A percentile compares a stretch with the other conserved stretches of the same genome.
These are phyloP conservation scores for Penicillium bialowiezense DNA, from an alignment of 495 filamentous ascomycete genomes.

Conservation along the genomic window DNA sequence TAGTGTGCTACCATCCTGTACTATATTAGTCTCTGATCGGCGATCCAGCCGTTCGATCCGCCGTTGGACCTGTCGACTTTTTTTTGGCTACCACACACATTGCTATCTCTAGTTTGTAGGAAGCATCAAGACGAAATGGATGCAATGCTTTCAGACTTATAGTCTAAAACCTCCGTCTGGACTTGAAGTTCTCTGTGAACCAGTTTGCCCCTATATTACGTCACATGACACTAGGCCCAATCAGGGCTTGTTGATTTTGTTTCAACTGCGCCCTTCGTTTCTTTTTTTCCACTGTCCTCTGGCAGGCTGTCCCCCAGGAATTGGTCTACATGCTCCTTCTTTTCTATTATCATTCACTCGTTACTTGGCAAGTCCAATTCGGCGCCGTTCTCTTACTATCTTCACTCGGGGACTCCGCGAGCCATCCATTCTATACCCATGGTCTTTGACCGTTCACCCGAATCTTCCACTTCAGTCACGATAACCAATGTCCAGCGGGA, in stretches of 20 bases:
- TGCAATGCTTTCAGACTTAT: no score
- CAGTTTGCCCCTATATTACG: constrained; percentile 15
- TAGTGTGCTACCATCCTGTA: neutral
- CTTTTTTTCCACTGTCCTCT: constrained; percentile 28
- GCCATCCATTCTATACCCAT: constrained; percentile 1
- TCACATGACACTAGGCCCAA: constrained; percentile 27
- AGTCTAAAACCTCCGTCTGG: constrained; percentile 12
- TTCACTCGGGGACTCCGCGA: constrained; percentile 1
- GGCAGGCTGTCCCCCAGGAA: constrained; percentile 19
- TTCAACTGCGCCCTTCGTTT: constrained; percentile 19
- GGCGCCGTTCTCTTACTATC: constrained; percentile 3
- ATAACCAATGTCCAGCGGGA: constrained; percentile 48
- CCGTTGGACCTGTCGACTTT: constrained; percentile 3
- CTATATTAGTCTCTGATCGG: constrained; percentile 12
- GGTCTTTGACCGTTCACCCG: neutral
- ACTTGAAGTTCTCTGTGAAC: neutral
- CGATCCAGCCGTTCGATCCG: constrained; percentile 10
- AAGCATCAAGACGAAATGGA: no score
- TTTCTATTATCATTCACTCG: constrained; percentile 4
- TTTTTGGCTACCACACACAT: neutral
- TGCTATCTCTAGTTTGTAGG: no score
- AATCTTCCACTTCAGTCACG: constrained; percentile 6
- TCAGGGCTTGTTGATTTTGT: constrained; percentile 30
- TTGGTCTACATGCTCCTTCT: constrained; percentile 1
- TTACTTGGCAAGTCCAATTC: constrained; percentile 5